A percentile compares a stretch with the other conserved stretches of the same genome.
phyloP scores from a whole-genome alignment of 257 asterid species.

The Schizonepeta tenuifolia region DNA sequence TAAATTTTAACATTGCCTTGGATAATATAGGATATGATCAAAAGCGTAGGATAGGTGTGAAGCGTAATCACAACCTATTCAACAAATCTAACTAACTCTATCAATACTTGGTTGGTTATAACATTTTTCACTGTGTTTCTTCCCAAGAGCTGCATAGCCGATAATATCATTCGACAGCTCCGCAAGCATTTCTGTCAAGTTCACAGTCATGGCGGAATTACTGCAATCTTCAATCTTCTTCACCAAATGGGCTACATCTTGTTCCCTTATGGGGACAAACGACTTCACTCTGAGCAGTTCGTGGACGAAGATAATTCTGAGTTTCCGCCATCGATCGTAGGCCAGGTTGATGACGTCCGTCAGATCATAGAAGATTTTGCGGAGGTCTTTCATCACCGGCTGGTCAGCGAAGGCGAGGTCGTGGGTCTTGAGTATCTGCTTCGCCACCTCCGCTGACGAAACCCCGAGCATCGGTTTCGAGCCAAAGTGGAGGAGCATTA shows the following conservation, averaged over 20 bases:
- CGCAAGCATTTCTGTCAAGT: slow-evolving; percentile 26
- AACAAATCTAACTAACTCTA: too few relatives aligned
- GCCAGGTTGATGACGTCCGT: slow-evolving; percentile 23
- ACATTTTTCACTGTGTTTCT: slow-evolving; percentile 33
- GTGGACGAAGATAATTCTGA: slow-evolving; percentile 25
- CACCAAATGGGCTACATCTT: slow-evolving; percentile 27
- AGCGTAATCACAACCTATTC: too few relatives aligned
- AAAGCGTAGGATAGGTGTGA: too few relatives aligned
- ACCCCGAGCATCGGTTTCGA: slow-evolving; percentile 25
- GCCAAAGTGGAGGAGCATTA: slow-evolving; percentile 49
- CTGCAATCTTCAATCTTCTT: slow-evolving; percentile 6
- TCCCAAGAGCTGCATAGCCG: slow-evolving; percentile 31
- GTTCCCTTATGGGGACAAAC: slow-evolving; percentile 21
- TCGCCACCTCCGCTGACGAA: slow-evolving; percentile 40
- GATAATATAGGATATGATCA: too few relatives aligned
- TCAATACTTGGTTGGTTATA: too few relatives aligned
- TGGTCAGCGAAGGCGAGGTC: slow-evolving; percentile 32
- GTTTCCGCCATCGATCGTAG: slow-evolving; percentile 38
- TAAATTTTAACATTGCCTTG: too few relatives aligned
- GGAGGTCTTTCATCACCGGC: not conserved
- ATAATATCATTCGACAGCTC: slow-evolving; percentile 24
- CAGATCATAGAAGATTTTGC: slow-evolving; percentile 23
- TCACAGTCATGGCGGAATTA: slow-evolving; percentile 5
- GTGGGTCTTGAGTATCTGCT: slow-evolving; percentile 26
- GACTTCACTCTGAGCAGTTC: slow-evolving; percentile 35